Conservation (phyloP, 495 filamentous ascomycete species). For the Hypoxylon perforatum region DNA sequence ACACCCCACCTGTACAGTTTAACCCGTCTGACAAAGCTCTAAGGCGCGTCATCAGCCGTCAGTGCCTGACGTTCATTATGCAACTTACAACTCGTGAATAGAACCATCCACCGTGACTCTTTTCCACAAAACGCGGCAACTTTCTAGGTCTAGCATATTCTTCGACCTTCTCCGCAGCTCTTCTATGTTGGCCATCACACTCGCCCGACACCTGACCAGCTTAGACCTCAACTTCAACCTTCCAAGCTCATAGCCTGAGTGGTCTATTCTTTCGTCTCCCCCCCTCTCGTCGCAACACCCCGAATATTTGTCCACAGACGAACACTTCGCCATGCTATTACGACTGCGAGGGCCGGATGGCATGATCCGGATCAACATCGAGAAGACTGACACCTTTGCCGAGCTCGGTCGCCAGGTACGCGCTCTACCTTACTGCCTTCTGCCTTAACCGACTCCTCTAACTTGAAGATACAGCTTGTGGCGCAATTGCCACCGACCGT, state of each 20-base stretch:
- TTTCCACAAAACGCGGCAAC: neutral
- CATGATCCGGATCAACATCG: constrained; percentile 72
- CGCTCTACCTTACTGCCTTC: neutral
- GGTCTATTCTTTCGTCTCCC: constrained; percentile 2
- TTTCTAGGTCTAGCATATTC: neutral
- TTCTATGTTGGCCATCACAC: neutral
- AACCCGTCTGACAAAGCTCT: constrained; percentile 26
- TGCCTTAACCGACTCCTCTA: constrained; percentile 20
- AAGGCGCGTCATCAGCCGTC: constrained; percentile 48
- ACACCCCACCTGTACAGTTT: constrained; percentile 24
- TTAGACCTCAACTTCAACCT: neutral
- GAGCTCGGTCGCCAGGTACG: constrained; percentile 63
- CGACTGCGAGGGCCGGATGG: constrained; percentile 77
- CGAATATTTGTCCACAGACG: constrained; percentile 1
- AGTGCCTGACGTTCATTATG: constrained; percentile 42
- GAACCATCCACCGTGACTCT: neutral
- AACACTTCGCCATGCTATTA: constrained; percentile 66
- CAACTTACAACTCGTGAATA: constrained; percentile 14
- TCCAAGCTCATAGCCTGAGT: neutral
- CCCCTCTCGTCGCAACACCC: constrained; percentile 5
- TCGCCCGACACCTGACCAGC: neutral
- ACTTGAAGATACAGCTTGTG: constrained; percentile 48
- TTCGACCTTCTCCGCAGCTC: neutral
- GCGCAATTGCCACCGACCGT: constrained; percentile 64
- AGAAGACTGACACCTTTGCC: constrained; percentile 66